phyloP scores from a whole-genome alignment of 164 flowering plant species.

The Vitis labrusca region DNA sequence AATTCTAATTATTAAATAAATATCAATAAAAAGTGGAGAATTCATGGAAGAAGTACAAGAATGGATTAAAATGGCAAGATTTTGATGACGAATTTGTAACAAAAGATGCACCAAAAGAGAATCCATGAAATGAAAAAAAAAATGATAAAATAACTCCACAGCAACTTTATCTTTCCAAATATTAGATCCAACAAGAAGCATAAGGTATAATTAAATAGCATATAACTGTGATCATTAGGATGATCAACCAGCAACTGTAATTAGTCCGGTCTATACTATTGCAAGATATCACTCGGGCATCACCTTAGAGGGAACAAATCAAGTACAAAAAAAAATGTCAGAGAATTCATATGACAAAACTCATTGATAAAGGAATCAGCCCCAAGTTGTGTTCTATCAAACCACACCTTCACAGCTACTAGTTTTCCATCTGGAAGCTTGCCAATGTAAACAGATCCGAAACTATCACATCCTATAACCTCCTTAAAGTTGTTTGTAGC shows the following conservation, averaged over 20 bases:
- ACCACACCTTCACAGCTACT: conserved; percentile 85
- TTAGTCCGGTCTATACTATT: too few relatives aligned
- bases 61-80: conserved; percentile 43
- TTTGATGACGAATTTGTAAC: conserved; percentile 77
- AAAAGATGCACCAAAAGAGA: conserved; percentile 58
- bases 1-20: background rate
- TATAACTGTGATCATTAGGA: too few relatives aligned
- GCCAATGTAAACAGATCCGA: conserved; percentile 84
- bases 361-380: conserved; percentile 85
- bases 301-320: too few relatives aligned
- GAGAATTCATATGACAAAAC: conserved; percentile 28
- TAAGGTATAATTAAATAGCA: too few relatives aligned
- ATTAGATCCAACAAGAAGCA: too few relatives aligned
- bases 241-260: too few relatives aligned
- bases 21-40: background rate
- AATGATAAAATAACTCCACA: background rate
- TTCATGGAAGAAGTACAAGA: background rate
- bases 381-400: conserved; percentile 71
- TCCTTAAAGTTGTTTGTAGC: conserved; percentile 83
- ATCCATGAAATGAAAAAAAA: conserved; percentile 6
- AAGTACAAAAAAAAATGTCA: too few relatives aligned
- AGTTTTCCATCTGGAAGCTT: conserved; percentile 70
- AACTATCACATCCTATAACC: conserved; percentile 77
- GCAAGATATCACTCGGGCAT: too few relatives aligned
- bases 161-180: background rate